Base-by-base conservation (phyloP, 148 eudicot species). In the Camellia japonica region DNA sequence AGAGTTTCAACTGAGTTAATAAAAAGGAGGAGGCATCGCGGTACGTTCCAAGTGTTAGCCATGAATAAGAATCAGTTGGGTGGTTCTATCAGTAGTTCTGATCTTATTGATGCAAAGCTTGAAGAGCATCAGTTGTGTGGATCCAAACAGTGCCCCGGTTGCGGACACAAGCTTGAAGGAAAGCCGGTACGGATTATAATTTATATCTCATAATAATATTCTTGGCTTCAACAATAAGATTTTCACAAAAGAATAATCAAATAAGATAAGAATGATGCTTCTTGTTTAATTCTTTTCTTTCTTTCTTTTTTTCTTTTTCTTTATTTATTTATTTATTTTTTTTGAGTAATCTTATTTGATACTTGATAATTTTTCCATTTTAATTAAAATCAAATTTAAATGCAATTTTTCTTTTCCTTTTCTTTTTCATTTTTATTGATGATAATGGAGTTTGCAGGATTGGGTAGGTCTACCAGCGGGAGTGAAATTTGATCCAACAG, bases 381-480 rank as follows among this genome's bases (percentile, higher is more conserved):
- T 30, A 30, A 30, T 1, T 30, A 30, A 30, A 30, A 30, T 30
- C 38, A 30, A 30, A 6, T 18, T 16, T 65, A 8, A 59, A 13
- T 66, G 6, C 58, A 46, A 6, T 74, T 3, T 10, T 15, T 7
- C 3, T 13, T 13, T 19, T 3, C 14, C 5, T 68, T 59, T 60
- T 14, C 16, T 47, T 59, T 66, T 47, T n/a, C 43, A 19, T 59
- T 61, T 2, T 38, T 54, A 30, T 64, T 12, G 52, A 49, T 49
- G 52, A 49, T 8, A 15, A 38, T 49, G 19, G 68, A 30, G 42
- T 72, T 70, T 83, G 82, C 84, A 96, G 99, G 95, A 93, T 76
- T 96, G 99, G 99, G 93, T 94, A 84, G 99, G 99, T 86, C 83
- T 96, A 87, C 99, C 99, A 75, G 98, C 99, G 19, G 99, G 99